These are phyloP conservation scores for Penicillium parvum DNA, from an alignment of 495 filamentous ascomycete genomes.

Conservation along the genomic window DNA sequence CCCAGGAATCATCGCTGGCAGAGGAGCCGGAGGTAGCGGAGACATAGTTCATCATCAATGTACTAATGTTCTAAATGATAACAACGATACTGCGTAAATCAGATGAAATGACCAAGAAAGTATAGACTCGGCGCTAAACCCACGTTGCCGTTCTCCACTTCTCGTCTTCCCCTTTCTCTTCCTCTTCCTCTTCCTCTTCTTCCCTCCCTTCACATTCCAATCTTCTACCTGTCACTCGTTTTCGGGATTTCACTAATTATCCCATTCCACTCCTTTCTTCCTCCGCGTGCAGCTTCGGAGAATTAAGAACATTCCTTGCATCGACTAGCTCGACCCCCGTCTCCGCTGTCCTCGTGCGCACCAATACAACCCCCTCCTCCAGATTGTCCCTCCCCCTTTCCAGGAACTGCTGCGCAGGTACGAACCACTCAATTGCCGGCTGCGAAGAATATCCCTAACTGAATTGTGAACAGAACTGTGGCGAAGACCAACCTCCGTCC, in stretches of 20 bases:
- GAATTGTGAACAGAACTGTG: too few species aligned
- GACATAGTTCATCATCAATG: neutral
- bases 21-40: slow-evolving; percentile 30
- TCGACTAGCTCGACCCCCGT: neutral
- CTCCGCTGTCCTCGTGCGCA: neutral
- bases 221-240: slow-evolving; percentile 2
- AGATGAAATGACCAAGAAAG: neutral
- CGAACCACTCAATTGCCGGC: too few species aligned
- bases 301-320: slow-evolving; percentile 19
- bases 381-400: too few species aligned
- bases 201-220: slow-evolving; percentile 9
- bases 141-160: slow-evolving; percentile 3
- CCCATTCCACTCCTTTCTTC: slow-evolving; percentile 10
- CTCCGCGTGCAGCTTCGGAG: neutral
- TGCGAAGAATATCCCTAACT: too few species aligned
- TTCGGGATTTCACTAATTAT: neutral
- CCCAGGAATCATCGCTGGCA: slow-evolving; percentile 43
- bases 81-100: neutral
- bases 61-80: neutral
- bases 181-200: slow-evolving; percentile 9
- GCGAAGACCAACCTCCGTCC: too few species aligned
- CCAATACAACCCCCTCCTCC: slow-evolving; percentile 1
- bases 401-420: too few species aligned
- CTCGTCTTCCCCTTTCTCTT: slow-evolving; percentile 9
- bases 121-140: slow-evolving; percentile 1